phyloP scores from a whole-genome alignment of 176 grass and related monocot genomes.

The Ananas comosus region DNA sequence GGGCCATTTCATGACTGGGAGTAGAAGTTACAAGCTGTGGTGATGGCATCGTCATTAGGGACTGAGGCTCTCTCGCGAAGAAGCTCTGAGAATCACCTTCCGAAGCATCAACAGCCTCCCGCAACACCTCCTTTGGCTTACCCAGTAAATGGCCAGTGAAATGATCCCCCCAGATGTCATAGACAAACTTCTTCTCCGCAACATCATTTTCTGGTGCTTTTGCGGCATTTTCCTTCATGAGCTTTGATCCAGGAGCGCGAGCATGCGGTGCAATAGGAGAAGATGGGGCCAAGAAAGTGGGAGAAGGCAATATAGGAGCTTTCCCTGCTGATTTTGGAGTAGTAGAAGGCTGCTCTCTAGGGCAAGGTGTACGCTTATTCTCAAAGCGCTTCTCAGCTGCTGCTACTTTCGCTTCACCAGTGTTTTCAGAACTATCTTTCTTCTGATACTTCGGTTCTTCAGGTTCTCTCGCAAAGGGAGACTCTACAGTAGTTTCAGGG shows the following conservation, averaged over 20 bases:
- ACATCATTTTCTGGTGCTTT: conserved; percentile 33
- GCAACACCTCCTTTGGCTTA: conserved; percentile 30
- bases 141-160: conserved; percentile 55
- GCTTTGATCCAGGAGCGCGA: conserved; percentile 77
- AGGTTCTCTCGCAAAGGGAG: conserved; percentile 26
- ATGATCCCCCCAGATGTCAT: conserved; percentile 95
- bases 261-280: conserved; percentile 44
- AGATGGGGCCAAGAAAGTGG: conserved; percentile 24
- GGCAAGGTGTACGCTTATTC: conserved; percentile 16
- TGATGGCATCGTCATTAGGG: conserved; percentile 66
- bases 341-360: conserved; percentile 30
- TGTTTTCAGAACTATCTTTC: conserved; percentile 22
- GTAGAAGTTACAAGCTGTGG: conserved; percentile 14
- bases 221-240: conserved; percentile 44
- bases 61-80: conserved; percentile 71
- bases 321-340: conserved; percentile 27
- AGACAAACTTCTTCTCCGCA: conserved; percentile 49
- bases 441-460: conserved; percentile 33
- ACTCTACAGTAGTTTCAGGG: conserved; percentile 2
- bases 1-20: conserved; percentile 32
- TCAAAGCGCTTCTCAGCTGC: conserved; percentile 22
- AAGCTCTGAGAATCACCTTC: conserved; percentile 76
- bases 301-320: conserved; percentile 7
- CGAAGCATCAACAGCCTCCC: conserved; percentile 46
- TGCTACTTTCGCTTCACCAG: conserved; percentile 26